Evolutionary conservation across 495 filamentous ascomycete species (phyloP).

Genomic region (Neurospora sublineolata): DNA sequence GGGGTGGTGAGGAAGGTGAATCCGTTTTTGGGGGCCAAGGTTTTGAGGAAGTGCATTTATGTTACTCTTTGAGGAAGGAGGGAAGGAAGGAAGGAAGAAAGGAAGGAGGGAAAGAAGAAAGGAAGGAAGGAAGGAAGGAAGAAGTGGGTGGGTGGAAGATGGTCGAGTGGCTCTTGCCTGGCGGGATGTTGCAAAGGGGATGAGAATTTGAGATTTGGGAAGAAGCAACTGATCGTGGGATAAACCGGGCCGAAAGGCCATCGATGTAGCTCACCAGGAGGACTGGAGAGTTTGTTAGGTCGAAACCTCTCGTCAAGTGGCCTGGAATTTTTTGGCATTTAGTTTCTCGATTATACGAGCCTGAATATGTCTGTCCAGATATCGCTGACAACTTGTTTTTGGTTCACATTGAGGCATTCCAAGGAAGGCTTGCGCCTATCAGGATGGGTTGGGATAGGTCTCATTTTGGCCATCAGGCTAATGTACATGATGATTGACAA

Average conservation of each 20-base stretch:
- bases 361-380: not conserved
- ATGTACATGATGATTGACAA: not conserved
- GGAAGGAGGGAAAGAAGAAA: not conserved
- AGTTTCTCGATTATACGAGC: not conserved
- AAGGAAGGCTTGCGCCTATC: not conserved
- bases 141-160: not conserved
- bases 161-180: not conserved
- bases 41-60: not conserved
- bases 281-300: not conserved
- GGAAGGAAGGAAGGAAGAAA: not conserved
- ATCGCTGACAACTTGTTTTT: not conserved
- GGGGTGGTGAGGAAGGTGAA: not conserved
- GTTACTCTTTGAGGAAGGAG: not conserved
- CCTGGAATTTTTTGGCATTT: not conserved
- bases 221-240: not conserved
- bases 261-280: not conserved
- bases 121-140: not conserved
- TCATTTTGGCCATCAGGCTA: not conserved
- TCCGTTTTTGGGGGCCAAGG: not conserved
- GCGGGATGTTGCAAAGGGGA: not conserved
- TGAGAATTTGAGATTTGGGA: not conserved
- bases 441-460: not conserved
- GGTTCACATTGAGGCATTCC: not conserved
- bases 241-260: not conserved
- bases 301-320: too few species aligned